Evolutionary conservation across 331 rosid species (phyloP), one percentile per base, ranked within the genome.

Genomic region (Arachis monticola): DNA sequence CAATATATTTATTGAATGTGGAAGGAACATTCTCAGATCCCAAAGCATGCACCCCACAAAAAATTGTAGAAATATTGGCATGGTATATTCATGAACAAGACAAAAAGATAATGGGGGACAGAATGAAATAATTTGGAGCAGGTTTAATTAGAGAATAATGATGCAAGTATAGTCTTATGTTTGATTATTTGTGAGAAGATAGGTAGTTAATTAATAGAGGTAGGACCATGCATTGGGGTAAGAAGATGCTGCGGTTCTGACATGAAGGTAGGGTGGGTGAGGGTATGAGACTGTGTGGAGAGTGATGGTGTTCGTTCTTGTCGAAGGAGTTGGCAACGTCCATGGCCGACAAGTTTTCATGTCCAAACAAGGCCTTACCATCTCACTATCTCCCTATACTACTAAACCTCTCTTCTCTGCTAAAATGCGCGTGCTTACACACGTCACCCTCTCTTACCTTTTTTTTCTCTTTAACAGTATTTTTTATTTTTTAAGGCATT

Each of bases 361-460:
- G 83, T 84, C 46, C 72, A 81, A 87, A 93, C 93, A 90, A 80
- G 30, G 30, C 6, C 56, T 14, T 5, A 13, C 59, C 79, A 55
- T 35, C 40, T 35, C 40, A 35, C 40, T 35, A 35, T 17, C 22
- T 17, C 22, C 22, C 22, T 17, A 17, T 17, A 17, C 22, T 17
- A 17, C 22, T 17, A 78, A 74, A 75, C 61, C 77, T 69, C 30
- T 55, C 74, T 70, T 56, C 78, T 60, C 32, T 83, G 91, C 94
- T 85, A 84, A 82, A 69, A 87, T 88, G 76, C 87, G 97, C 96
- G 94, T 93, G 98, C 96, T 83, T 74, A 59, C n/a, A 45, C 58
- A 78, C 92, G 84, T 83, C 94, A 81, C 90, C 60, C 31, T 83
- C 56, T 64, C 79, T 74, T 73, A 1, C 1, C 42, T 64, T 63